Evolutionary conservation across 2,329 filamentous ascomycete species (phyloP), one percentile per base, ranked within the genome.

Genomic region (Stagonosporopsis cucurbitacearum): DNA sequence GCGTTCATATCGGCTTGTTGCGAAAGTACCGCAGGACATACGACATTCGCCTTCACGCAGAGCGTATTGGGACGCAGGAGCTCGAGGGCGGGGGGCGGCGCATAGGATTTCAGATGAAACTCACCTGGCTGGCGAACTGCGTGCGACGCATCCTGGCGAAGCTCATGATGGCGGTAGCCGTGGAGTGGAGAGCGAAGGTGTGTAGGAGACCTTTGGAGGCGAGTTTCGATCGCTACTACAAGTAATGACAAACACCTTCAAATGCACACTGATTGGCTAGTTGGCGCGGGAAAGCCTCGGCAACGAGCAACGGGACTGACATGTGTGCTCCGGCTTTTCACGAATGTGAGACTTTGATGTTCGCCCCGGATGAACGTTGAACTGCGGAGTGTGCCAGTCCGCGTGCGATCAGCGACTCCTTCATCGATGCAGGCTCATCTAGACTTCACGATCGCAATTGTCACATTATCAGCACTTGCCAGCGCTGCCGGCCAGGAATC

Each of bases 41-140:
- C 63, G 63, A 59, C 60, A 70, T 59, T 65, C 53, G 62, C 63
- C 60, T 66, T 54, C 54, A 51, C 65, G 66, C 66, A 67, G 65
- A 65, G 66, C 44, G 63, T 58, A 42, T 49, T 63, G 62, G 56
- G 46, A 43, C 40, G 28, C 48, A 56, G 50, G 40, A 62, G 49
- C 48, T 60, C 33, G 50, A 52, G 51, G 36, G 39, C 62, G 42
- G 35, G 22, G 52, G 45, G 53, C 49, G 54, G 49, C 49, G 63
- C 56, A 53, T 50, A 17, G 50, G 55, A 54, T 36, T 50, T 52
- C 37, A 58, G 40, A 45, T 42, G 42, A 37, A 23, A 66, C 72
- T 71, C 66, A 75, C 73, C 70, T 75, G 73, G 68, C 68, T 75
- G 56, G 70, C 68, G 60, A 75, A 67, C 66, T 73, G 72, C 65